Percentiles rank a stretch among this genome's conserved stretches.
Conservation (phyloP, 129 eudicot genomes). For the Lonicera japonica region DNA sequence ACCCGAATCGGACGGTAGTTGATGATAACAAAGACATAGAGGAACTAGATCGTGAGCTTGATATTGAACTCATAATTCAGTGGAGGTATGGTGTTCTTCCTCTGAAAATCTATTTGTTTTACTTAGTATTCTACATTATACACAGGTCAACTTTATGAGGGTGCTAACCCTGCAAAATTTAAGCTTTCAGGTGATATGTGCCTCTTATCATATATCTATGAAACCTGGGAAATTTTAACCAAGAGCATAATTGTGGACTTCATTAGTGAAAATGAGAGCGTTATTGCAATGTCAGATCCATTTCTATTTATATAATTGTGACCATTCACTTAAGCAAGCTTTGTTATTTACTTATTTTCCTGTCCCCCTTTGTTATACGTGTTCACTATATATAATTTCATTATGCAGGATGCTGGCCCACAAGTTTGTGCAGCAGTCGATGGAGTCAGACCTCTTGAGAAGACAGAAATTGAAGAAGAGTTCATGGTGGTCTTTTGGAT, state of each 20-base stretch:
- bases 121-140: too few relatives aligned
- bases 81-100: conserved; percentile 61
- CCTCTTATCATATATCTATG: not conserved
- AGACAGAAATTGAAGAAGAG: conserved; percentile 70
- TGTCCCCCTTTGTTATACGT: not conserved
- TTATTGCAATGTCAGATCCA: not conserved
- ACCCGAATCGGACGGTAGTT: conserved; percentile 43
- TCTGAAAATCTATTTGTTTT: not conserved
- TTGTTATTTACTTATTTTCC: not conserved
- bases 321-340: not conserved
- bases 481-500: conserved; percentile 98
- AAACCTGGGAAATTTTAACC: not conserved
- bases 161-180: not conserved
- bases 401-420: conserved; percentile 92
- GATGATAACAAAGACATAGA: conserved; percentile 83
- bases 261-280: too few relatives aligned
- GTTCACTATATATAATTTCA: not conserved
- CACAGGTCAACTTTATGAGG: not conserved
- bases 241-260: not conserved
- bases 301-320: not conserved
- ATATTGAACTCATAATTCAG: conserved; percentile 83
- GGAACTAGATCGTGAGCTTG: conserved; percentile 88
- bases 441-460: conserved; percentile 48
- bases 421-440: conserved; percentile 78
- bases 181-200: not conserved